Evolutionary conservation across 75 land plant species (phyloP), one percentile per base, ranked within the genome.

Genomic region (Chamaecyparis obtusa): DNA sequence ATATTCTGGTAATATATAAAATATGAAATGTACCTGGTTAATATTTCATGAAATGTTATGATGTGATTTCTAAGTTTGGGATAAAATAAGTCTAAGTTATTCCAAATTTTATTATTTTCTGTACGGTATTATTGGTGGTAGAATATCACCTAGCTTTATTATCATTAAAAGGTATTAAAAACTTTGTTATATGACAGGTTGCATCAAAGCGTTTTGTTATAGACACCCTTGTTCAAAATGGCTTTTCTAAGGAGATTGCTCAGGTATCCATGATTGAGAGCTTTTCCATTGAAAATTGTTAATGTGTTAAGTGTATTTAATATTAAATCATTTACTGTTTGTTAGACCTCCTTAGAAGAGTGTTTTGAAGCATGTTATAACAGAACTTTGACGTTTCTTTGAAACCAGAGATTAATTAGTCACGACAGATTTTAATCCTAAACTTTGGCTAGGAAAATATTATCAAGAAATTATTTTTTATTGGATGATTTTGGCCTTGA

Each of bases 211-310:
- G 76, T 54, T 91, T 88, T 67, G 88, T 96, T 60, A 86, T 94
- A 30, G 88, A 94, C 84, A 88, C 93, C 87, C 93, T 98, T 51
- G 32, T 92, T 77, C 88, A 91, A 83, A 89, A 93, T 48, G 99
- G 99, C 0, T 98, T 98, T 84, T 98, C 99, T 37, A 86, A 74
- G 76, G 95, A 94, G 86, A 94, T 98, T 75, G 99, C 99, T 43
- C 95, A 94, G 99, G 98, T 96, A 84, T 64, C 72, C 37, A 81
- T 86, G 33, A 37, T 64, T 75, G 86, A 48, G 56, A 71, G n/a
- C 5, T 2, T 35, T 55, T 55, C 15, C 3, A 48, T 35, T 35
- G 72, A 51, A n/a, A 55, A 11, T 17, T 55, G 35, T 37, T 16
- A 27, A 19, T 56, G 16, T 16, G 85, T 32, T 51, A 39, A 39